Base-by-base conservation (phyloP, 163 green algal species). In the Prototheca wickerhamii region DNA sequence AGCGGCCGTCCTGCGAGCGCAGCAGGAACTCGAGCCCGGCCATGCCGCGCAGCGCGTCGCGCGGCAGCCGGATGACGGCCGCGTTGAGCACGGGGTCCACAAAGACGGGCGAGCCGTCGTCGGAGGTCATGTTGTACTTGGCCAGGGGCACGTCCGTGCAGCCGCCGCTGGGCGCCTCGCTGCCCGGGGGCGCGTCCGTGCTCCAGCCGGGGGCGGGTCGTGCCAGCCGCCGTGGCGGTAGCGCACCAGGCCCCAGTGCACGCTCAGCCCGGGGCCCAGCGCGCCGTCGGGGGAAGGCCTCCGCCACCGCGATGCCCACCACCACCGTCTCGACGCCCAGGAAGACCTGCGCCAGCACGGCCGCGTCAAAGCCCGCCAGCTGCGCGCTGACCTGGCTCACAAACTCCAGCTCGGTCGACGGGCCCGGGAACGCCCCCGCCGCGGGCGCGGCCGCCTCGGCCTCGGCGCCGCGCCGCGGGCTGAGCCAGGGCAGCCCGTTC, bases 11-110 rank as follows among this genome's bases (percentile, higher is more conserved):
- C 10, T 31, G 17, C 18, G 10, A 25, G 26, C 8, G 56, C 4
- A 44, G 33, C n/a, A 32, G 34, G 20, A 51, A 44, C 30, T 25
- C 17, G 3, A 51, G 23, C 4, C 33, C 30, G 20, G 34, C 30
- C 15, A 51, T 33, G 30, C 30, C 56, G 18, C 34, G 25, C 6
- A 51, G 55, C 32, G 23, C 50, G 50, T 60, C 55, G 32, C 71
- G 42, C n/a, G 70, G 70, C 31, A 76, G 53, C 40, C 70, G 63
- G 23, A 76, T n/a, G 18, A 30, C 49, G 18, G 56, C 33, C 17
- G 56, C 71, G 37, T 64, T 59, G 2, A 78, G 52, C 6, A 60
- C 40, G 28, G 71, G 71, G 56, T 78, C 71, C 17, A 78, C 71
- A 66, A 78, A 71, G 33, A 70, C 65, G 20, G 59, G 61, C 37